These are phyloP conservation scores for Symbiotaphrina buchneri DNA, from an alignment of 495 filamentous ascomycete genomes.

Conservation along the genomic window DNA sequence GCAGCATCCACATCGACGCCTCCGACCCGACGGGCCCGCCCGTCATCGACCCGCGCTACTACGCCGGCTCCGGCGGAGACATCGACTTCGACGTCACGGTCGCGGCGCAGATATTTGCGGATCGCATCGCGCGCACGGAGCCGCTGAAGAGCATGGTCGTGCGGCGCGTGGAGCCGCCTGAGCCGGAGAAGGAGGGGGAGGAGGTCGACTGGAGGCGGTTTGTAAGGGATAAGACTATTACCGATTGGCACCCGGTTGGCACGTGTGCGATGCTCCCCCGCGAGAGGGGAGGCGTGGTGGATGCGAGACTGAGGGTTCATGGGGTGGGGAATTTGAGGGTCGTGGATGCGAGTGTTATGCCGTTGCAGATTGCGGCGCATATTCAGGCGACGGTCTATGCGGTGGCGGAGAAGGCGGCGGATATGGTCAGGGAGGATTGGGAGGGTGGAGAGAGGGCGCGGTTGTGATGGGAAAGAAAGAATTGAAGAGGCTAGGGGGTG, in stretches of 20 bases:
- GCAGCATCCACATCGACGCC: slow-evolving; percentile 21
- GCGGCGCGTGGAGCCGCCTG: slow-evolving; percentile 10
- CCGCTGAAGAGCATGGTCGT: slow-evolving; percentile 12
- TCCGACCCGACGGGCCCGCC: slow-evolving; percentile 2
- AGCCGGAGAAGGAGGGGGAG: slow-evolving; percentile 9
- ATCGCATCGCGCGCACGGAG: slow-evolving; percentile 10
- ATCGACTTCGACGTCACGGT: slow-evolving; percentile 14
- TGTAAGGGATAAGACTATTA: slow-evolving; percentile 12
- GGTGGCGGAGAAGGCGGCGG: slow-evolving; percentile 25
- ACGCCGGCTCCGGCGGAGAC: slow-evolving; percentile 13
- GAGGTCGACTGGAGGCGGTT: slow-evolving; percentile 10
- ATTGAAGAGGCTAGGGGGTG: too few species aligned
- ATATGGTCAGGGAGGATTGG: too few species aligned
- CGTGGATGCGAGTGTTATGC: slow-evolving; percentile 22
- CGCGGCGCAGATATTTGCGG: slow-evolving; percentile 5
- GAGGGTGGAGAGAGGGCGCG: too few species aligned
- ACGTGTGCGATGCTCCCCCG: slow-evolving; percentile 26
- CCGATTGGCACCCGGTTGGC: slow-evolving; percentile 24
- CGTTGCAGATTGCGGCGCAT: slow-evolving; percentile 24
- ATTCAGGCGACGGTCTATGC: slow-evolving; percentile 25
- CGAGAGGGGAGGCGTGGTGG: slow-evolving; percentile 24
- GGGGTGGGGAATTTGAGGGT: slow-evolving; percentile 27
- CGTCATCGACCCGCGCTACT: slow-evolving; percentile 23
- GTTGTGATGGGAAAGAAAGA: too few species aligned
- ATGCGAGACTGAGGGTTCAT: slow-evolving; percentile 22